Evolutionary conservation across 73 alveolate genomes (phyloP).

Genomic region (Blepharisma stoltei): DNA sequence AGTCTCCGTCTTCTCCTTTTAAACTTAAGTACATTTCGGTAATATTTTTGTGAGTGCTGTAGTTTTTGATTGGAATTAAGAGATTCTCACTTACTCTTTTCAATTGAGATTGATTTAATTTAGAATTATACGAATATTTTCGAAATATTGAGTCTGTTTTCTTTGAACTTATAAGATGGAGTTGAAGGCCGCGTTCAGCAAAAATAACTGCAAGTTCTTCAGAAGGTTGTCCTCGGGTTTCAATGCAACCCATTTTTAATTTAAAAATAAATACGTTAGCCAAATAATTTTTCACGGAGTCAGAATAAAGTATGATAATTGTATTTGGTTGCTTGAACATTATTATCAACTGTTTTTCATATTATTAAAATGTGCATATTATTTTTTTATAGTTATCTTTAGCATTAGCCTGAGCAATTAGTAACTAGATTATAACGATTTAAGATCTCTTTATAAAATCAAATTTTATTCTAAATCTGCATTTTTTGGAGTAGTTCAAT

Average conservation of each 20-base stretch:
- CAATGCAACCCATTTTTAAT: conserved; percentile 2
- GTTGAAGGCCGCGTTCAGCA: not conserved
- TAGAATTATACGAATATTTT: not conserved
- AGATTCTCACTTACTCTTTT: not conserved
- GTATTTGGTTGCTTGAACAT: too few relatives aligned
- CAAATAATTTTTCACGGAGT: too few relatives aligned
- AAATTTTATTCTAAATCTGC: too few relatives aligned
- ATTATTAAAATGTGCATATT: too few relatives aligned
- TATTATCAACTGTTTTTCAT: too few relatives aligned
- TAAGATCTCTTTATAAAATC: too few relatives aligned
- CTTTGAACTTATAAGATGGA: not conserved
- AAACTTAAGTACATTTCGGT: not conserved
- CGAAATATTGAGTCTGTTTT: not conserved
- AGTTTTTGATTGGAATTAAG: not conserved
- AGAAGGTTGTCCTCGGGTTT: not conserved
- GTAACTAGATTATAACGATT: too few relatives aligned
- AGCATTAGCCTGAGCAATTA: too few relatives aligned
- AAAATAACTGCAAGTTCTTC: not conserved
- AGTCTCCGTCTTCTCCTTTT: not conserved
- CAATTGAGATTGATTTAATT: not conserved
- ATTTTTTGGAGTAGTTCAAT: too few relatives aligned
- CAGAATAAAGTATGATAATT: too few relatives aligned
- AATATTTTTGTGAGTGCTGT: not conserved
- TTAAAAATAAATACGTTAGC: too few relatives aligned
- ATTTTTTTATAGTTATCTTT: too few relatives aligned